Base-by-base conservation (phyloP, 2,329 filamentous ascomycete species). In the Calycina herbarum region DNA sequence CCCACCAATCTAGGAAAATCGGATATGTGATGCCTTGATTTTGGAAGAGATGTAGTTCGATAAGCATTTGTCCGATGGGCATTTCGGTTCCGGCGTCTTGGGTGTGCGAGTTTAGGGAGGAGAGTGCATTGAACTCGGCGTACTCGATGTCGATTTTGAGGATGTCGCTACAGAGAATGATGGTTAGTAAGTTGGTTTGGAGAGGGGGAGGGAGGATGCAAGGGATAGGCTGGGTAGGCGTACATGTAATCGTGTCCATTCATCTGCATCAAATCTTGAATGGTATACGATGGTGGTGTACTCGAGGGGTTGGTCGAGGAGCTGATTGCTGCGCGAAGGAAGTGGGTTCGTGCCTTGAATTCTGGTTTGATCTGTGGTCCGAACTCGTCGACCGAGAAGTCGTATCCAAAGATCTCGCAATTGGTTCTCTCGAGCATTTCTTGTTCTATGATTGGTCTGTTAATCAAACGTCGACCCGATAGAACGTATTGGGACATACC, bases 141-240 rank as follows among this genome's bases (percentile, higher is more conserved):
- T 74, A 75, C 64, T 79, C 78, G 59, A 79, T 77, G 63, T 79
- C 77, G 68, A 78, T 78, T 69, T 79, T 79, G 45, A 79, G 66
- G 51, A 79, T 73, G 66, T 79, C 78, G 62, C 75, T 76, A 38
- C 7, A n/a, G 51, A 57, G 27, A 20, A 7, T 4, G 5, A 4
- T 51, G n/a, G 33, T 57, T 57, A 57, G 54, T 20, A 76, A 73
- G 33, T 69, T 74, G 17, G 69, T 70, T 65, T 74, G 69, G 20
- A 67, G 68, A 64, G 77, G 76, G 57, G 71, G 68, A 58, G 75
- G 71, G 27, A 65, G 54, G 58, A 24, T n/a, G 48, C 17, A 27
- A 27, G 24, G 48, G 17, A 27, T n/a, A n/a, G 17, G 27, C 5
- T 15, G 29, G 15, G n/a, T 15, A 10, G 45, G 58, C 62, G 5